Base-by-base conservation (phyloP, 805 yeast genomes). In the Saturnispora besseyi region DNA sequence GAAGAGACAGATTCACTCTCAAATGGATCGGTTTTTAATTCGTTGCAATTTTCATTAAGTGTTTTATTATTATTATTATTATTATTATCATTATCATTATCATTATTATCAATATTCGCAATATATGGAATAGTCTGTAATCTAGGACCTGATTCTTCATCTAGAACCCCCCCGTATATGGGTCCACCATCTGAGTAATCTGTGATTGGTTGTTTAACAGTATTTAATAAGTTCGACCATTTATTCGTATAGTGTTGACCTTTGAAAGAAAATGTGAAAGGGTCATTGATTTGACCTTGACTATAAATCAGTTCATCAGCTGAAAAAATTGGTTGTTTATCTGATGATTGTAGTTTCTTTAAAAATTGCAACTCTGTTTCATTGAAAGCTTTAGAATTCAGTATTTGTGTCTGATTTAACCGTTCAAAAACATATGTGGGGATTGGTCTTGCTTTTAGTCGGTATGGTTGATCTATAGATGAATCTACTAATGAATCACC, bases 391-490 rank as follows among this genome's bases (percentile, higher is more conserved):
- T 34, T 18, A 4, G 43, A 34, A 5, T 41, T 13, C 26, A 48
- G 8, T 3, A 38, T 31, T 13, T 37, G 15, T 1, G 48, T 33
- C 12, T 48, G 48, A 1, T 53, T 30, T 12, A 55, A 29, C 21
- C 61, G 45, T 29, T 57, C 56, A 7, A 58, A n/a, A 2, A 51
- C 58, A 44, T 52, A 58, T 5, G 56, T 51, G 1, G 62, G 62
- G 8, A 38, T 26, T 24, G 41, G 37, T 28, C 36, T 37, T 13
- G 41, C 45, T 12, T 29, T 21, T 18, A 40, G 37, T 18, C 45
- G 30, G 15, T 43, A 43, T 6, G 44, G 44, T 21, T 41, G 44
- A 3, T 41, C 33, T 18, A 41, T 13, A 11, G 31, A 29, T n/a
- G 44, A 18, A 15, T 41, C 44, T n/a, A 41, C 12, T 11, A 36